phyloP scores from a whole-genome alignment of 768 basidiomycete species.

The Lepiota brunneoincarnata region DNA sequence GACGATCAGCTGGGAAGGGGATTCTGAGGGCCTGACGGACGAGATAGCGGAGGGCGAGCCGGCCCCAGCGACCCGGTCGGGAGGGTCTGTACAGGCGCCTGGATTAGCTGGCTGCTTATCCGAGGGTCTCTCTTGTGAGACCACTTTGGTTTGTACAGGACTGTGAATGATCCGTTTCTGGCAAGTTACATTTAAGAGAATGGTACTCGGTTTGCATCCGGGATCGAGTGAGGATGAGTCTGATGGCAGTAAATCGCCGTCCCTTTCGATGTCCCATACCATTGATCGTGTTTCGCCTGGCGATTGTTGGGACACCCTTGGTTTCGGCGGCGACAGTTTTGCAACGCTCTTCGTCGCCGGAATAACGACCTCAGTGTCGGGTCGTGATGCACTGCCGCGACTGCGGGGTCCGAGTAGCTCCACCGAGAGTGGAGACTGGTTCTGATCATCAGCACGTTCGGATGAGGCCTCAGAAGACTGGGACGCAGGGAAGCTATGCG shows the following conservation, averaged over 20 bases:
- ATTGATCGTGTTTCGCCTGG: slow-evolving; percentile 16
- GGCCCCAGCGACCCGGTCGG: not conserved
- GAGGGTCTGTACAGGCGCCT: not conserved
- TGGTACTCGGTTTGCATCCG: slow-evolving; percentile 10
- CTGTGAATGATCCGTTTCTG: not conserved
- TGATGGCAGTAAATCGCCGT: slow-evolving; percentile 9
- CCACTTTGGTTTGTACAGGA: not conserved
- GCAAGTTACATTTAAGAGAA: slow-evolving; percentile 11
- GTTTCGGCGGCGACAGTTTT: not conserved
- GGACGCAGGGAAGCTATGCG: slow-evolving; percentile 11
- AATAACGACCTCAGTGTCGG: not conserved
- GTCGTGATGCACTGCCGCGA: not conserved
- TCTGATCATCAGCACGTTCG: not conserved
- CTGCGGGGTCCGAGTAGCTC: not conserved
- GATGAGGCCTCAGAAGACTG: not conserved
- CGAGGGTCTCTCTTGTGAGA: not conserved
- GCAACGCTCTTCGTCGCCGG: not conserved
- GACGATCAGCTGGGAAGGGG: not conserved
- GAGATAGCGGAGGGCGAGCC: not conserved
- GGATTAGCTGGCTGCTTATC: not conserved
- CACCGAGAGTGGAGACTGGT: too few relatives aligned
- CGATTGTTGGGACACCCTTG: not conserved
- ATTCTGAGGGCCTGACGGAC: slow-evolving; percentile 8
- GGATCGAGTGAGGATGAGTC: slow-evolving; percentile 7
- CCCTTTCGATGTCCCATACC: slow-evolving; percentile 31